phyloP scores from a whole-genome alignment of 176 grass and related monocot genomes.

The maize (Zea mays) region DNA sequence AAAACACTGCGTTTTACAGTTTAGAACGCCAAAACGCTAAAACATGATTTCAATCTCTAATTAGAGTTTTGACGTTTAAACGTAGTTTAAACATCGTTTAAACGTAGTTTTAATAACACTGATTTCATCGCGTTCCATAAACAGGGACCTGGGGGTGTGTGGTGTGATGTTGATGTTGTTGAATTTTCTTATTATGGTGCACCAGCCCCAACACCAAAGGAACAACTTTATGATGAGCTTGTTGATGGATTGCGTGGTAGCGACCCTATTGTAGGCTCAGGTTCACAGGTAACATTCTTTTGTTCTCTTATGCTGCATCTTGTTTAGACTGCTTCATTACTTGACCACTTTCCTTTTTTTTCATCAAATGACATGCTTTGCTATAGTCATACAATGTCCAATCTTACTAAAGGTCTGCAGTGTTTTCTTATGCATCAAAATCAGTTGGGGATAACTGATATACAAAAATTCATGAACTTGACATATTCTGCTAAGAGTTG shows the following conservation, averaged over 20 bases:
- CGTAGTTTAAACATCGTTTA: too few species aligned
- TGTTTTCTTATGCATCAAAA: not conserved
- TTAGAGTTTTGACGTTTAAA: too few species aligned
- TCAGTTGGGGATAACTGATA: not conserved
- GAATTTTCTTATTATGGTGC: slow-evolving; percentile 99
- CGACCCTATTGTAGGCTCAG: slow-evolving; percentile 84
- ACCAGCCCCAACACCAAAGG: slow-evolving; percentile 87
- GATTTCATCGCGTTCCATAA: slow-evolving; percentile 29
- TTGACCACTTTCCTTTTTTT: not conserved
- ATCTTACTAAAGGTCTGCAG: not conserved
- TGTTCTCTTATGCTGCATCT: slow-evolving; percentile 7
- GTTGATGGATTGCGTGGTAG: slow-evolving; percentile 90
- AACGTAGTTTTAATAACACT: too few species aligned
- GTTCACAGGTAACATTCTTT: slow-evolving; percentile 72
- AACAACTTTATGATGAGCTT: slow-evolving; percentile 91
- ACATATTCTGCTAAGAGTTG: slow-evolving; percentile 1
- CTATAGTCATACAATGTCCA: not conserved
- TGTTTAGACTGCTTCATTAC: not conserved
- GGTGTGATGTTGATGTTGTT: slow-evolving; percentile 98
- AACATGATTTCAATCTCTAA: too few species aligned
- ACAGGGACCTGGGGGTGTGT: slow-evolving; percentile 89
- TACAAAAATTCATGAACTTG: slow-evolving; percentile 11
- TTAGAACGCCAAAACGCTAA: too few species aligned
- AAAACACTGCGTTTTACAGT: too few species aligned
- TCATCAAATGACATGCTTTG: slow-evolving; percentile 16